These are phyloP conservation scores for Thyridium curvatum DNA, from an alignment of 2,329 filamentous ascomycete species.

Conservation along the genomic window DNA sequence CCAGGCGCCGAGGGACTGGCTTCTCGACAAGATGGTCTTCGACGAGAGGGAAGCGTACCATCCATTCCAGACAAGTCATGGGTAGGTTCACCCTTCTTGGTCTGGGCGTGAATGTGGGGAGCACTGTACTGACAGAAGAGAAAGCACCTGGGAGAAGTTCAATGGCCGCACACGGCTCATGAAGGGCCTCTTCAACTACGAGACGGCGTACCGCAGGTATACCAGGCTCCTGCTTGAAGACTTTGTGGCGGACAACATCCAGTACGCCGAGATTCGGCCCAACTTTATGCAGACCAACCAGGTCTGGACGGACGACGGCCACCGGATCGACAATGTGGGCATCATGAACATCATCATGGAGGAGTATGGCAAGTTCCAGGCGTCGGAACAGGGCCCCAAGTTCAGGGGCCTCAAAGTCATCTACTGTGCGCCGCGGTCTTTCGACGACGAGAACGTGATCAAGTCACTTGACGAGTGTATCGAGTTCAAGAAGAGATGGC, in stretches of 20 bases:
- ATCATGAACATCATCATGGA: conserved; percentile 57
- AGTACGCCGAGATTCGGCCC: conserved; percentile 65
- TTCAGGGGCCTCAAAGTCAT: conserved; percentile 66
- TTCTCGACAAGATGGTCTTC: conserved; percentile 57
- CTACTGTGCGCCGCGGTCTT: conserved; percentile 63
- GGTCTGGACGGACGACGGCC: conserved; percentile 53
- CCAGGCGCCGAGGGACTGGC: conserved; percentile 40
- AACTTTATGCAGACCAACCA: conserved; percentile 61
- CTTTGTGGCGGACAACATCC: conserved; percentile 59
- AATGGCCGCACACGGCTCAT: conserved; percentile 65
- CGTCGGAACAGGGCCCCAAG: conserved; percentile 22
- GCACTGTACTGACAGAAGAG: not conserved
- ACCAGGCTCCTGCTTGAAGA: conserved; percentile 53
- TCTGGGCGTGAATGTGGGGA: not conserved
- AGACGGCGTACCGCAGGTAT: conserved; percentile 55
- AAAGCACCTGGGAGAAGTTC: conserved; percentile 54
- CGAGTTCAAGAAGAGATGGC: conserved; percentile 49
- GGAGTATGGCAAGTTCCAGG: conserved; percentile 43
- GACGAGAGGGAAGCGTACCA: conserved; percentile 53
- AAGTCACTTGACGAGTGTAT: conserved; percentile 55
- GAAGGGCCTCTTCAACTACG: conserved; percentile 66
- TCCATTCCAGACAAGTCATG: conserved; percentile 39
- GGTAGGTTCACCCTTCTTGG: conserved; percentile 35
- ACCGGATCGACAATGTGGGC: conserved; percentile 44
- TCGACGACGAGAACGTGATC: conserved; percentile 38